Evolutionary conservation across 2,329 filamentous ascomycete species (phyloP), one percentile per base, ranked within the genome.

Genomic region (Microdochium trichocladiopsis): DNA sequence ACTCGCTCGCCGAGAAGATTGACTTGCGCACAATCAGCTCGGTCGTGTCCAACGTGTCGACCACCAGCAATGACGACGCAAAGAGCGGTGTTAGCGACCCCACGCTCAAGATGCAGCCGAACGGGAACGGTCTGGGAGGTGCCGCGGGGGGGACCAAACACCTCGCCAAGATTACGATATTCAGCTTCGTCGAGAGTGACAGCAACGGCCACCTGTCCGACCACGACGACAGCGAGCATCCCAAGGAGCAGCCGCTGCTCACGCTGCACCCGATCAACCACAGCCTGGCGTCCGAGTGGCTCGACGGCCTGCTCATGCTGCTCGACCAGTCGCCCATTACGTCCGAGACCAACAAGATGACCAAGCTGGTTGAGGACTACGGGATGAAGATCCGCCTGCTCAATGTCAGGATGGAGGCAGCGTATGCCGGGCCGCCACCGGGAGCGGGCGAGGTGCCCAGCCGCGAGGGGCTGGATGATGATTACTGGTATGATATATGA

Each of bases 281-380:
- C 65, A 89, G 84, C 57, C 74, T 94, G 48, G 94, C 94, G 10
- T 95, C 91, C 1, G 94, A 99, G 70, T 99, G 94, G 94, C 78
- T 99, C 4, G 94, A 99, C 66, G 94, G 94, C 1, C 73, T 99
- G 57, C 78, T 97, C 52, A 95, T 99, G 91, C 77, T 99, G 51
- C 78, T 99, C 23, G 91, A 95, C 64, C 94, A 99, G 69, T 84
- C 92, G 54, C 94, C 94, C 21, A 96, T 99, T 65, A 99, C 94
- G n/a, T 83, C 91, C 2, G 93, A 97, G 71, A 97, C 94, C 33
- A 93, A 87, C 66, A 95, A 94, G 69, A 74, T 97, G 56, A 86
- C 96, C 51, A 84, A 86, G 52, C 74, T 96, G 61, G 88, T 97
- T 54, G 84, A 85, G 63, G 88, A 95, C 60, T 97, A 96, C 66